Conservation (phyloP, 768 basidiomycete species). For the Kwoniella europaea region DNA sequence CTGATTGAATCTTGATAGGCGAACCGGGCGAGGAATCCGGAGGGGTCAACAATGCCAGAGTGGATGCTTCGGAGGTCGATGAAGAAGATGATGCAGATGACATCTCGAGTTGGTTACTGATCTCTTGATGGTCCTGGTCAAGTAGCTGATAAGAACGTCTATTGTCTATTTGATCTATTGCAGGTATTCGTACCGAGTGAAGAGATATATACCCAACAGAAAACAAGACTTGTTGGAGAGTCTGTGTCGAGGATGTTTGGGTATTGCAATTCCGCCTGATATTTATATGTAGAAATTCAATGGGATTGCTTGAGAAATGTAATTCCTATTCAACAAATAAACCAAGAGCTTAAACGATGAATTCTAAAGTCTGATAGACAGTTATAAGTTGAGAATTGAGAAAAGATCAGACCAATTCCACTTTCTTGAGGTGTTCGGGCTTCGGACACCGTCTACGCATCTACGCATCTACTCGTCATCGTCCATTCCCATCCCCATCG, state of each 20-base stretch:
- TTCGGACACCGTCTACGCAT: neutral
- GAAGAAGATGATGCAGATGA: neutral
- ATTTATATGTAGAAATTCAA: no score
- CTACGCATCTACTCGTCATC: neutral
- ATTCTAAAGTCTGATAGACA: neutral
- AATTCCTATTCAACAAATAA: neutral
- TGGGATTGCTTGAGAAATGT: no score
- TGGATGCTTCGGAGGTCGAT: neutral
- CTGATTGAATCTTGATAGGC: constrained; percentile 18
- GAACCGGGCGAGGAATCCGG: constrained; percentile 30
- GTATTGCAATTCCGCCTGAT: no score
- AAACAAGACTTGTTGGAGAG: no score
- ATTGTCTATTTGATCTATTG: no score
- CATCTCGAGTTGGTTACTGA: neutral
- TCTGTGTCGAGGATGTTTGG: no score
- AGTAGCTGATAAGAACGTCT: no score
- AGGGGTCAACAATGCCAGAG: constrained; percentile 14
- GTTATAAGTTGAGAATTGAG: neutral
- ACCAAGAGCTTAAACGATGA: neutral
- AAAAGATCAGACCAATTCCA: neutral
- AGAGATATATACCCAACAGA: no score
- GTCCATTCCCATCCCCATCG: neutral
- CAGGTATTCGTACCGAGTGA: no score
- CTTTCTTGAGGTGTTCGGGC: neutral
- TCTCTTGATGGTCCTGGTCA: neutral